These are phyloP conservation scores for Coniella lustricola DNA, from an alignment of 2,329 filamentous ascomycete genomes.

Conservation along the genomic window DNA sequence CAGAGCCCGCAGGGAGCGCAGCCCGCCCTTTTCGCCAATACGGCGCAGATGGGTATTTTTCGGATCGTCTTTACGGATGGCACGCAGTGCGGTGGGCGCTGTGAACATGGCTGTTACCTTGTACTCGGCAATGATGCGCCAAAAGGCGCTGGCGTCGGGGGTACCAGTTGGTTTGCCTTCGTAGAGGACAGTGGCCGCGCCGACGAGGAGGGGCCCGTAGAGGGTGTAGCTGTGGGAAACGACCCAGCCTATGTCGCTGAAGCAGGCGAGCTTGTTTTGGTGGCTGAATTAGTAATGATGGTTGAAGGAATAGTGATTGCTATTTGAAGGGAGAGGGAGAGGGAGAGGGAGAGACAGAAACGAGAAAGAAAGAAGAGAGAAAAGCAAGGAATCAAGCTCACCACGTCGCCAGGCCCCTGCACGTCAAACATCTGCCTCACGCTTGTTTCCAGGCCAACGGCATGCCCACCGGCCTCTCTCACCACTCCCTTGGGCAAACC, in stretches of 20 bases:
- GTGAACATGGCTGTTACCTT: conserved; percentile 80
- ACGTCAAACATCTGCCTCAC: conserved; percentile 80
- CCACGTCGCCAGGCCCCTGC: conserved; percentile 73
- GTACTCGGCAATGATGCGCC: conserved; percentile 79
- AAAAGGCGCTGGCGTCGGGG: conserved; percentile 80
- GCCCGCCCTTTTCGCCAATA: conserved; percentile 59
- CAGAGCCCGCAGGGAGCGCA: conserved; percentile 65
- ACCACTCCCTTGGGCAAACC: conserved; percentile 78
- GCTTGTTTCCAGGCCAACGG: conserved; percentile 74
- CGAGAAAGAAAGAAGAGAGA: neutral
- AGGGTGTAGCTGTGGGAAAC: conserved; percentile 75
- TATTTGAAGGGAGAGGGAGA: no score
- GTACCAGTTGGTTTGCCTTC: conserved; percentile 93
- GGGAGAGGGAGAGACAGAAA: conserved; percentile 1
- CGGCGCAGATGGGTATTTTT: conserved; percentile 58
- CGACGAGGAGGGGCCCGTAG: conserved; percentile 78
- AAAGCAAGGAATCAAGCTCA: conserved; percentile 39
- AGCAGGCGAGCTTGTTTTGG: conserved; percentile 33
- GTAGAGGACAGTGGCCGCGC: conserved; percentile 80
- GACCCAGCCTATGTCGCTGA: conserved; percentile 81
- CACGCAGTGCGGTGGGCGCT: conserved; percentile 78
- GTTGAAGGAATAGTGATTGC: no score
- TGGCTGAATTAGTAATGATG: no score
- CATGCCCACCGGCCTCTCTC: conserved; percentile 77
- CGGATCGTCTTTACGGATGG: conserved; percentile 80